Evolutionary conservation across 257 asterid species (phyloP).

Genomic region (Jaltomata sinuosa): DNA sequence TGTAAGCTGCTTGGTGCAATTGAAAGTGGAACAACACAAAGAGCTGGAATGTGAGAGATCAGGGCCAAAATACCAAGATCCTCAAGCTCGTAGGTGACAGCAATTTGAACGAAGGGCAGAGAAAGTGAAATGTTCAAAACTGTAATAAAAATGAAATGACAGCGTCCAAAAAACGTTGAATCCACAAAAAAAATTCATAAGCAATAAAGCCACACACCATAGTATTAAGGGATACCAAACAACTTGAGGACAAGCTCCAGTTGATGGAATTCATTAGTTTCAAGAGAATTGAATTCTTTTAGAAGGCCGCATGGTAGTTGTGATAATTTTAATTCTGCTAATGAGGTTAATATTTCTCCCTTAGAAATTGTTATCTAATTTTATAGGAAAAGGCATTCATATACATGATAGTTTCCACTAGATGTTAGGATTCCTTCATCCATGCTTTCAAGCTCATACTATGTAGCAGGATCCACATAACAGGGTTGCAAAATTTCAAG

Average conservation of each 20-base stretch:
- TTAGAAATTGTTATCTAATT: not conserved
- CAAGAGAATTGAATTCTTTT: not conserved
- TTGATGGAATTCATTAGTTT: not conserved
- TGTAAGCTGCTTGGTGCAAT: not conserved
- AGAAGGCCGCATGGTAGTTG: not conserved
- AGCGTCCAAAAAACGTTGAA: not conserved
- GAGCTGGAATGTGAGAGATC: not conserved
- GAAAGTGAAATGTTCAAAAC: not conserved
- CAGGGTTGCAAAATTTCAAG: not conserved
- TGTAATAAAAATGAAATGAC: not conserved
- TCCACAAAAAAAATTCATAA: not conserved
- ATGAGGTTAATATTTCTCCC: not conserved
- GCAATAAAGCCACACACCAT: not conserved
- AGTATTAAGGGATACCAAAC: not conserved
- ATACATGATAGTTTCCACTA: not conserved
- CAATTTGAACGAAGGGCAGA: not conserved
- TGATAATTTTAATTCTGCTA: not conserved
- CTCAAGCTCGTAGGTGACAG: not conserved
- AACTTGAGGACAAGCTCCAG: not conserved
- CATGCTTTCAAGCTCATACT: not conserved
- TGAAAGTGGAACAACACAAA: not conserved
- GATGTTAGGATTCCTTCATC: not conserved
- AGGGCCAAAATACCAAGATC: not conserved
- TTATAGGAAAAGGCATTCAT: not conserved
- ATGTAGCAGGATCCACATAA: not conserved